These are phyloP conservation scores for Ophiobolus disseminans DNA, from an alignment of 2,329 filamentous ascomycete species.

Conservation along the genomic window DNA sequence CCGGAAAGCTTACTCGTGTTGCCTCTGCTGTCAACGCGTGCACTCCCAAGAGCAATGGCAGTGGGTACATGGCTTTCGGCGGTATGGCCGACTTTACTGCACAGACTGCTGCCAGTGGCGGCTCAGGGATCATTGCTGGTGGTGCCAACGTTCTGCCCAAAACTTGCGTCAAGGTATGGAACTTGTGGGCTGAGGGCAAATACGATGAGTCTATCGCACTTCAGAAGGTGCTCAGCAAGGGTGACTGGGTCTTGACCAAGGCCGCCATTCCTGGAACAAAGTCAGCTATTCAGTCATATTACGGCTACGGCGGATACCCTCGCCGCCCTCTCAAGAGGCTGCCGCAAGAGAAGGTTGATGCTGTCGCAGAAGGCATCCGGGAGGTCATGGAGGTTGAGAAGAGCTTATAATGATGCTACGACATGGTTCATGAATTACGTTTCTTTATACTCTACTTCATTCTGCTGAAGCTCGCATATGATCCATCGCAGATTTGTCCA, in stretches of 20 bases:
- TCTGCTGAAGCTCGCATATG: no score
- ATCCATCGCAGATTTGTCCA: background rate
- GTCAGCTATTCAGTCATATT: conserved; percentile 79
- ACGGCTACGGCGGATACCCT: conserved; percentile 80
- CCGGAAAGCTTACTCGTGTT: conserved; percentile 85
- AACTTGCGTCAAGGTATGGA: conserved; percentile 78
- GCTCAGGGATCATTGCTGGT: conserved; percentile 84
- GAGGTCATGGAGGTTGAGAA: conserved; percentile 73
- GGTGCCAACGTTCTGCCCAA: conserved; percentile 87
- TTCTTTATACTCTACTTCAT: background rate
- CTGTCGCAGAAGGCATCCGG: conserved; percentile 50
- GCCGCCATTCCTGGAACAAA: conserved; percentile 87
- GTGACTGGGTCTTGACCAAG: conserved; percentile 85
- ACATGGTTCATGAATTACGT: conserved; percentile 2
- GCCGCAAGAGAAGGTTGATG: conserved; percentile 61
- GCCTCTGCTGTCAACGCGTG: conserved; percentile 74
- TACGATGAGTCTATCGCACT: conserved; percentile 75
- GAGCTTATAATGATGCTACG: conserved; percentile 39
- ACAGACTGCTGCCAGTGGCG: conserved; percentile 79
- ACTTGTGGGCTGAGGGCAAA: conserved; percentile 76
- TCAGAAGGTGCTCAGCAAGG: conserved; percentile 78
- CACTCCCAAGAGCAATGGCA: conserved; percentile 61
- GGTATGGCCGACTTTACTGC: conserved; percentile 88
- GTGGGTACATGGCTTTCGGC: conserved; percentile 80
- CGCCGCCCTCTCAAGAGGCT: conserved; percentile 74